These are phyloP conservation scores for Aurinia saxatilis DNA, from an alignment of 345 rosid species.

Conservation along the genomic window DNA sequence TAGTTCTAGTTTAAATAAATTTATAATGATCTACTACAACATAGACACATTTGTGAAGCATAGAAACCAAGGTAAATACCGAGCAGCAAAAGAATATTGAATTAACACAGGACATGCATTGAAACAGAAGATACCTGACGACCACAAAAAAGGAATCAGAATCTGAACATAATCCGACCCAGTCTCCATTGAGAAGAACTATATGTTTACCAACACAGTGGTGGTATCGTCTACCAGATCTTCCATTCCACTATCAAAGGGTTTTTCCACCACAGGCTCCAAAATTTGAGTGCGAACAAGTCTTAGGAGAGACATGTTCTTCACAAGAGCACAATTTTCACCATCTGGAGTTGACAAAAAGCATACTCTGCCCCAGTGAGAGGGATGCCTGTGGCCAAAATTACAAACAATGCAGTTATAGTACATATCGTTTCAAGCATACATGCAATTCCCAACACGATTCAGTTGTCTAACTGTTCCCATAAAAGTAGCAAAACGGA, in stretches of 20 bases:
- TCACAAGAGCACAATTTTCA: slow-evolving; percentile 96
- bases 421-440: not conserved
- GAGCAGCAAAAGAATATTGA: not conserved
- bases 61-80: slow-evolving; percentile 2
- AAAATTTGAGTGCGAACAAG: slow-evolving; percentile 49
- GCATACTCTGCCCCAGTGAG: slow-evolving; percentile 97
- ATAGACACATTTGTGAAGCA: not conserved
- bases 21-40: not conserved
- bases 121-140: slow-evolving; percentile 43
- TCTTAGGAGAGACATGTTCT: slow-evolving; percentile 74
- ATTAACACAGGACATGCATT: not conserved
- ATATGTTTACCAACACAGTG: slow-evolving; percentile 44
- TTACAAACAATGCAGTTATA: not conserved
- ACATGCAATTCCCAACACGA: not conserved
- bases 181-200: slow-evolving; percentile 80
- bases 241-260: slow-evolving; percentile 66
- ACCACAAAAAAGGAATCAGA: slow-evolving; percentile 43
- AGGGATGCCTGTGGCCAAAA: slow-evolving; percentile 57
- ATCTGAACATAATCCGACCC: slow-evolving; percentile 74
- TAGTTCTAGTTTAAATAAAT: slow-evolving; percentile 42
- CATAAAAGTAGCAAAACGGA: not conserved
- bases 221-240: slow-evolving; percentile 45
- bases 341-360: slow-evolving; percentile 93
- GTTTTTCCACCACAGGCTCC: slow-evolving; percentile 40
- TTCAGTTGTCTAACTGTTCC: not conserved